Evolutionary conservation across 1,284 basidiomycete genomes (phyloP).

Genomic region (Rugosomyces carneus): DNA sequence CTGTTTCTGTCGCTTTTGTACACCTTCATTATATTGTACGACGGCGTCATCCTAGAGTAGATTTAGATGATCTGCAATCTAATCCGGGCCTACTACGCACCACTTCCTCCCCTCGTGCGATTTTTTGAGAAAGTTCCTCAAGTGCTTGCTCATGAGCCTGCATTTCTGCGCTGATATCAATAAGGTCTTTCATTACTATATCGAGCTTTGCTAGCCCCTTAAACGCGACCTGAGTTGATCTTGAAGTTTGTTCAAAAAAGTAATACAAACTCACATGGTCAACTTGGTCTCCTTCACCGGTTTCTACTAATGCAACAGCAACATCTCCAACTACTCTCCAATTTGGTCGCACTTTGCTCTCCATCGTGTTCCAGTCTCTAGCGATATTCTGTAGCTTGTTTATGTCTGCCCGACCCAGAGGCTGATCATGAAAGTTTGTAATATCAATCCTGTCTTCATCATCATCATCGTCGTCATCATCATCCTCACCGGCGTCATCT

Average conservation of each 20-base stretch:
- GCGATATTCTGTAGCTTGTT: conserved; percentile 48
- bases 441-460: conserved; percentile 50
- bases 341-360: conserved; percentile 39
- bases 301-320: conserved; percentile 57
- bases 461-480: conserved; percentile 31
- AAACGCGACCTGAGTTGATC: conserved; percentile 1
- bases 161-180: conserved; percentile 62
- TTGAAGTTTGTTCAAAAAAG: conserved; percentile 1
- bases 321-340: conserved; percentile 47
- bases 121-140: conserved; percentile 46
- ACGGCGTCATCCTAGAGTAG: conserved; percentile 40
- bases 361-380: conserved; percentile 53
- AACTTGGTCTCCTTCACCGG: conserved; percentile 46
- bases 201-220: conserved; percentile 62
- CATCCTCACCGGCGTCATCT: conserved; percentile 22
- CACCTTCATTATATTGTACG: conserved; percentile 38
- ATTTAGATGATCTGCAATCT: not conserved
- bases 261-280: conserved; percentile 38
- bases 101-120: conserved; percentile 48
- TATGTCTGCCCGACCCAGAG: conserved; percentile 46
- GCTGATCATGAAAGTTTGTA: conserved; percentile 54
- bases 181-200: conserved; percentile 52
- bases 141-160: conserved; percentile 48
- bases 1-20: conserved; percentile 35
- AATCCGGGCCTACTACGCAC: conserved; percentile 33